Percentiles rank a stretch among this genome's conserved stretches.
phyloP scores from a whole-genome alignment of 1,284 basidiomycete species.

The Phenoliferia sp. region DNA sequence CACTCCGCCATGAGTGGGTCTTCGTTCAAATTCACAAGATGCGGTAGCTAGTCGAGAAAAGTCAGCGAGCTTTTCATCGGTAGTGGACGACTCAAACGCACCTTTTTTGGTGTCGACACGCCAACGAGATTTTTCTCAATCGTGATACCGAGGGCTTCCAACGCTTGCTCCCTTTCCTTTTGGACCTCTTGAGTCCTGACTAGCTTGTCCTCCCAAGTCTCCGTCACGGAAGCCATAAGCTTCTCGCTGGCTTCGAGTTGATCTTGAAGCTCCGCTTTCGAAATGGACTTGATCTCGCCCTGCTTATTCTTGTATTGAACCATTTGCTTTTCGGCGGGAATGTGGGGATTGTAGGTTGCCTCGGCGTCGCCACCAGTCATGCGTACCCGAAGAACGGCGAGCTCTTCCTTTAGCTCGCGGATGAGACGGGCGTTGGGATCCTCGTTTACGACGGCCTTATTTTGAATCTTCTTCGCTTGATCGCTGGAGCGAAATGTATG shows the following conservation, averaged over 20 bases:
- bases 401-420: constrained; percentile 95
- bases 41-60: constrained; percentile 68
- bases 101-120: constrained; percentile 96
- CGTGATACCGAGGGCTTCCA: constrained; percentile 95
- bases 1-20: constrained; percentile 41
- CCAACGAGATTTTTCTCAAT: constrained; percentile 94
- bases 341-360: constrained; percentile 74
- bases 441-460: constrained; percentile 97
- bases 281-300: constrained; percentile 89
- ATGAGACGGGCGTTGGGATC: constrained; percentile 98
- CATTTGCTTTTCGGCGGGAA: constrained; percentile 91
- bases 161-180: constrained; percentile 89
- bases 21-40: constrained; percentile 75
- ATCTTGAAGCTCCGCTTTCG: constrained; percentile 93
- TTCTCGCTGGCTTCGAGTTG: constrained; percentile 96
- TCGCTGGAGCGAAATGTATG: constrained; percentile 6
- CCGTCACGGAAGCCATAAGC: constrained; percentile 90
- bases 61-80: background rate
- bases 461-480: constrained; percentile 97
- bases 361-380: constrained; percentile 48
- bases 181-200: constrained; percentile 87
- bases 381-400: constrained; percentile 54
- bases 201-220: constrained; percentile 98
- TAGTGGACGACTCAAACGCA: constrained; percentile 37
- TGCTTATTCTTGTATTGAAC: constrained; percentile 91